phyloP scores from a whole-genome alignment of 2,329 filamentous ascomycete genomes.

The Ustulina deusta region DNA sequence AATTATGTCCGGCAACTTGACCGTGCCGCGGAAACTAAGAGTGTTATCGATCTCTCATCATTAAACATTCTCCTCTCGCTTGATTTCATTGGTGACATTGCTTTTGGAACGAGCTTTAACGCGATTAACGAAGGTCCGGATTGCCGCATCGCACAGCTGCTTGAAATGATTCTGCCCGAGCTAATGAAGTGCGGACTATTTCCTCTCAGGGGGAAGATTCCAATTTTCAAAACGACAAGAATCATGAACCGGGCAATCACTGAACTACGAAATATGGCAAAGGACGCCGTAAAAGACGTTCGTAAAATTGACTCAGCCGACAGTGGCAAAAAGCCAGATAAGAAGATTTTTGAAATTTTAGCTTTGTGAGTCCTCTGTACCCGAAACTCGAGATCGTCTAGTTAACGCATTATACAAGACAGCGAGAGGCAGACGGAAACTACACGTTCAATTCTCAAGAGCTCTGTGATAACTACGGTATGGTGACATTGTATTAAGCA shows the following conservation, averaged over 20 bases:
- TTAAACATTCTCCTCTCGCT: constrained; percentile 36
- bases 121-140: constrained; percentile 35
- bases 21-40: constrained; percentile 18
- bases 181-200: constrained; percentile 37
- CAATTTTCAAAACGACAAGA: constrained; percentile 29
- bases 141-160: constrained; percentile 35
- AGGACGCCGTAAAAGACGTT: constrained; percentile 34
- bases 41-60: constrained; percentile 24
- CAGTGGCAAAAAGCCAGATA: constrained; percentile 29
- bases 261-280: constrained; percentile 34
- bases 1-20: constrained; percentile 34
- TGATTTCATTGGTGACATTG: constrained; percentile 39
- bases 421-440: constrained; percentile 34
- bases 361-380: constrained; percentile 25
- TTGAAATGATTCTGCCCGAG: constrained; percentile 37
- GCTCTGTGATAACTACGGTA: constrained; percentile 38
- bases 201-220: constrained; percentile 31
- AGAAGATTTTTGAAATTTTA: constrained; percentile 37
- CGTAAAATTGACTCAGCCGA: constrained; percentile 16
- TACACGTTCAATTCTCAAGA: constrained; percentile 37
- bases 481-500: neutral
- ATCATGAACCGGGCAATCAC: constrained; percentile 35
- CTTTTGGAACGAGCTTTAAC: constrained; percentile 35
- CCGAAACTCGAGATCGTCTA: neutral
- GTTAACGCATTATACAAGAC: constrained; percentile 22